Evolutionary conservation across 345 rosid species (phyloP).

Genomic region (Excoecaria agallocha): DNA sequence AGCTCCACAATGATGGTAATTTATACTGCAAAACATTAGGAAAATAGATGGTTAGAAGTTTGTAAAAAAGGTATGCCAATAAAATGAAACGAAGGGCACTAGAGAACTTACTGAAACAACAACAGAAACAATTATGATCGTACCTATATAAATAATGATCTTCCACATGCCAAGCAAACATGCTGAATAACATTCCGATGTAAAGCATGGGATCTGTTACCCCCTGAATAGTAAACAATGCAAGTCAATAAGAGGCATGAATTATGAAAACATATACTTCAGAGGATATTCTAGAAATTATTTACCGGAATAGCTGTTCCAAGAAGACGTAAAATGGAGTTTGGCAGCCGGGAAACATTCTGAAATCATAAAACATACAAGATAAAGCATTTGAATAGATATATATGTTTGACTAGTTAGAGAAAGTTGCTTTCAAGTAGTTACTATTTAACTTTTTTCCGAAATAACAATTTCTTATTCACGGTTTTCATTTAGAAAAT

Average conservation of each 20-base stretch:
- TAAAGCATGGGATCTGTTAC: conserved; percentile 99
- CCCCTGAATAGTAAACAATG: conserved; percentile 61
- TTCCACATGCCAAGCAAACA: conserved; percentile 99
- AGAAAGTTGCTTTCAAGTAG: background rate
- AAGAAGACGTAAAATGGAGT: conserved; percentile 85
- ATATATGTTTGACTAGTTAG: too few species aligned
- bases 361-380: conserved; percentile 32
- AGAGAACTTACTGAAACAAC: background rate
- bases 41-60: conserved; percentile 1
- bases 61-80: background rate
- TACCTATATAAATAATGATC: conserved; percentile 99
- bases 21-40: conserved; percentile 53
- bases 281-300: background rate
- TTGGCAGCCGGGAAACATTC: conserved; percentile 82
- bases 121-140: background rate
- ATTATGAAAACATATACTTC: background rate
- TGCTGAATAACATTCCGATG: conserved; percentile 97
- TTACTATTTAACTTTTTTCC: background rate
- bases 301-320: conserved; percentile 84
- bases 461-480: background rate
- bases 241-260: conserved; percentile 10
- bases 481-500: background rate
- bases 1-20: conserved; percentile 99
- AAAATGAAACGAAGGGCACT: conserved; percentile 1
- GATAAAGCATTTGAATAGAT: conserved; percentile 6